phyloP scores from a whole-genome alignment of 208 protist species.

The Wallacemonas collosoma region DNA sequence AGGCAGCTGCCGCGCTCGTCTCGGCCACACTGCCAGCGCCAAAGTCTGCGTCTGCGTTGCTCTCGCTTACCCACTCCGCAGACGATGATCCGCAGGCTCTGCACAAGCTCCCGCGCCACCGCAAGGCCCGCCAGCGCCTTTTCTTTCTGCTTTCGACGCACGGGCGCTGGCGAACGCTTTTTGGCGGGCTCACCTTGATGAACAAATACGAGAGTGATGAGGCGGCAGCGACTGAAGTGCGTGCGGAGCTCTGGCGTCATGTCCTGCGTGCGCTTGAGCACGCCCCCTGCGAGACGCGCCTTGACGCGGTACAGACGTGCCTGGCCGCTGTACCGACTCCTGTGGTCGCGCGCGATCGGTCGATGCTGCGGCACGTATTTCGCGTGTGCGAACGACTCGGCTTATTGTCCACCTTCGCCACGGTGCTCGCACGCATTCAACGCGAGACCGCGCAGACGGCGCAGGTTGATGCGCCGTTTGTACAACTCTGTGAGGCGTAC shows the following conservation, averaged over 20 bases:
- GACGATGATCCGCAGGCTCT: neutral
- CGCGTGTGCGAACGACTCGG: constrained; percentile 30
- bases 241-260: constrained; percentile 14
- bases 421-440: neutral
- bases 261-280: constrained; percentile 30
- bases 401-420: constrained; percentile 18
- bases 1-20: constrained; percentile 23
- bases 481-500: constrained; percentile 20
- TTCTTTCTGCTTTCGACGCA: constrained; percentile 17
- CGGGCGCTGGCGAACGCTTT: constrained; percentile 28
- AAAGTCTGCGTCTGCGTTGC: neutral
- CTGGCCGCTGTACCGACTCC: neutral
- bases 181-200: neutral
- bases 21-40: constrained; percentile 22
- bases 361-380: constrained; percentile 12
- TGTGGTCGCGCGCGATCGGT: neutral
- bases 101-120: neutral
- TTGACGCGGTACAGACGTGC: neutral
- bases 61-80: neutral
- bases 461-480: neutral
- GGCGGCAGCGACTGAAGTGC: neutral
- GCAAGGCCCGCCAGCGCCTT: neutral
- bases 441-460: too few relatives aligned
- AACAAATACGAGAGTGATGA: neutral
- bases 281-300: constrained; percentile 10